Base-by-base conservation (phyloP, 2,329 filamentous ascomycete genomes). In the Claviceps paspali region DNA sequence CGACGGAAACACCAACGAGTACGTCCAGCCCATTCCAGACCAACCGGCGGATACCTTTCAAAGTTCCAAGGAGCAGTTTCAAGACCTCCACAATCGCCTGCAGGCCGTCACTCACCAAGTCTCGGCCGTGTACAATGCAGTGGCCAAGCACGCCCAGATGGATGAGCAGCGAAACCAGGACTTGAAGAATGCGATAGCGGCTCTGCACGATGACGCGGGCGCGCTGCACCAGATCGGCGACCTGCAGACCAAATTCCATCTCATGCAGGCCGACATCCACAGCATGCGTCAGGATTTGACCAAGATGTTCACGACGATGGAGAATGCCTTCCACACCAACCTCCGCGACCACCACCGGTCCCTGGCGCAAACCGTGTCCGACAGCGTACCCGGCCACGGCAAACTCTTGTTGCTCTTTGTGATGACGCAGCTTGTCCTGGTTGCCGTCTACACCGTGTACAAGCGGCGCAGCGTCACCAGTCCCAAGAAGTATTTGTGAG, bases 401-500 rank as follows among this genome's bases (percentile, higher is more conserved):
- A 63, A 56, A 45, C 56, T 76, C 47, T 71, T 93, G 45, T 69
- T 79, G 49, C 62, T 86, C 41, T 69, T 93, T 41, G 64, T 94
- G 39, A 76, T 71, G 14, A 75, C 83, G 44, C 86, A 95, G 60
- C 52, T 82, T 34, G 54, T 85, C 46, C 63, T 92, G 23, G 73
- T 74, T 0, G 74, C 60, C 2, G 71, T 67, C 1, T 94, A 87
- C 53, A 56, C 84, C 27, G 54, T 78, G 41, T 94, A 94, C 62
- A 93, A 93, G 70, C 72, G 76, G 49, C 77, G 80, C 52, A 74
- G 79, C 60, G 68, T 73, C 28, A 76, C 68, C 45, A 74, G 76
- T 57, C 84, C 84, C n/a, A 94, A 94, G 70, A 95, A 95, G 63
- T 95, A 86, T 58, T 62, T 94, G 54, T 94, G 65, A 52, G 38